Percentiles rank a stretch among this genome's conserved stretches.
These are phyloP conservation scores for Macrophomina pseudophaseolina DNA, from an alignment of 2,329 filamentous ascomycete species.

Conservation along the genomic window DNA sequence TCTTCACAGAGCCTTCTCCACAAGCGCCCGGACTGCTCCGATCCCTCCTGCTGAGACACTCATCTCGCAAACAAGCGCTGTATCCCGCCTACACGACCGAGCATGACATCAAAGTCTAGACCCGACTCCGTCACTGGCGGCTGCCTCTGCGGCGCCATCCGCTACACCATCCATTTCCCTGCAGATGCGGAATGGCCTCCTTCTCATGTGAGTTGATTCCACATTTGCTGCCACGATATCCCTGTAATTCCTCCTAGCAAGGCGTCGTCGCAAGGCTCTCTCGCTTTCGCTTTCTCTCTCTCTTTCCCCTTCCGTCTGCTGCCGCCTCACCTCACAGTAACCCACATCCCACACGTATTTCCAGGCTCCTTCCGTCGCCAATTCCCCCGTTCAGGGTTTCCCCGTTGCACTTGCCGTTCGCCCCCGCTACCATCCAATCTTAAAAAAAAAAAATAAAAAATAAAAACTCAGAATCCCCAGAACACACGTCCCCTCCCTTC, in stretches of 20 bases:
- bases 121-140: conserved; percentile 29
- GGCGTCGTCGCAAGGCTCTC: no score
- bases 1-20: no score
- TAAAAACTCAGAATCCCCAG: conserved; percentile 28
- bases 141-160: conserved; percentile 36
- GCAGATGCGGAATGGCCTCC: conserved; percentile 34
- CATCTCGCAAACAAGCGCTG: background rate
- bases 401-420: background rate
- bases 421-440: background rate
- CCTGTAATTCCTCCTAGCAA: background rate
- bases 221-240: background rate
- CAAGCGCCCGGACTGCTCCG: no score
- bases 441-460: no score
- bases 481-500: no score
- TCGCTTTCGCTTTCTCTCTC: background rate
- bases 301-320: background rate
- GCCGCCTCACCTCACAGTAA: background rate
- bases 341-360: no score
- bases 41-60: no score
- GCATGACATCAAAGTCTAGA: conserved; percentile 6
- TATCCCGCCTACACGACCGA: background rate
- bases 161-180: conserved; percentile 34
- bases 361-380: background rate
- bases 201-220: conserved; percentile 27
- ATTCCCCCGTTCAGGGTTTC: background rate